phyloP scores from a whole-genome alignment of 345 rosid genomes.

The Excoecaria agallocha region DNA sequence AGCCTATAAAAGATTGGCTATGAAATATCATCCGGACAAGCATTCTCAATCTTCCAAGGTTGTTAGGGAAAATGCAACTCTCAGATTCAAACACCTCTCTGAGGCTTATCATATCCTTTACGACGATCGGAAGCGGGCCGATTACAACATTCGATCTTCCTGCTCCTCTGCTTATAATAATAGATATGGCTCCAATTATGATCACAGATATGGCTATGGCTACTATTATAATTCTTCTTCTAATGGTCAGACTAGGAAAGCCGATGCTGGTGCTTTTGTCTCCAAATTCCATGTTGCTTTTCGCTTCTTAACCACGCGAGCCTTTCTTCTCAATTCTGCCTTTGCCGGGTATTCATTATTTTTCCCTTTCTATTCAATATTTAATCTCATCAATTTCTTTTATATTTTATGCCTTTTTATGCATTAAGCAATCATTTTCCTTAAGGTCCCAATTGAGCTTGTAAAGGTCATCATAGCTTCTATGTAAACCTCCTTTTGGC shows the following conservation, averaged over 20 bases:
- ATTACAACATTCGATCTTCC: conserved; percentile 45
- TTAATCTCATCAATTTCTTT: not conserved
- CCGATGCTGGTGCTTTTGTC: conserved; percentile 17
- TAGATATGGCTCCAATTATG: not conserved
- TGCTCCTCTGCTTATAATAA: conserved; percentile 10
- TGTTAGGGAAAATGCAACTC: conserved; percentile 51
- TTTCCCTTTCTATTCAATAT: not conserved
- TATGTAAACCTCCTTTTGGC: not conserved
- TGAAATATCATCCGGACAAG: conserved; percentile 77
- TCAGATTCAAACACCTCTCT: conserved; percentile 70
- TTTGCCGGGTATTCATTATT: conserved; percentile 53
- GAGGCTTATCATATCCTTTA: conserved; percentile 75
- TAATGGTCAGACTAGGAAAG: conserved; percentile 15
- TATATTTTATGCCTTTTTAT: not conserved
- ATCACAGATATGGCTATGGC: conserved; percentile 1
- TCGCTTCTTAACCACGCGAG: conserved; percentile 65
- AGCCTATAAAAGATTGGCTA: conserved; percentile 69
- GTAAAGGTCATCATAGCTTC: not conserved
- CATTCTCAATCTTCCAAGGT: conserved; percentile 63
- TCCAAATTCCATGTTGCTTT: conserved; percentile 37
- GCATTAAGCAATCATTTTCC: not conserved
- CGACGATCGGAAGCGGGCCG: conserved; percentile 67
- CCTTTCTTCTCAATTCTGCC: conserved; percentile 60
- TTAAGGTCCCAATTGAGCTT: not conserved
- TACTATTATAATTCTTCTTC: conserved; percentile 11